Evolutionary conservation across 805 yeast genomes (phyloP).

Genomic region (Teunomyces funiuensis): DNA sequence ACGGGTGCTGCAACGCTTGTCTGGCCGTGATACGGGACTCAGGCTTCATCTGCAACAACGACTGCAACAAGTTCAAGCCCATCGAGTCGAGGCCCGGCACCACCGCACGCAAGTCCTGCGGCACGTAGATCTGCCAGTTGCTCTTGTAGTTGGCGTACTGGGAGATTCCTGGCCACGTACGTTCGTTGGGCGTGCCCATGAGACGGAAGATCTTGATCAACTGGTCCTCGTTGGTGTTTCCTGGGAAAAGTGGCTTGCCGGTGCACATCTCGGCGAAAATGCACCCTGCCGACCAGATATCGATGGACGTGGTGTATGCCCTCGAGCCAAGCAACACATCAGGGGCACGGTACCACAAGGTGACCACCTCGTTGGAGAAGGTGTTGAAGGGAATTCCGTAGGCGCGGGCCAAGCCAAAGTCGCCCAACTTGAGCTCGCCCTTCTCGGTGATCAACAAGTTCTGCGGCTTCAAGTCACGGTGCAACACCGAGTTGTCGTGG

Average conservation of each 20-base stretch:
- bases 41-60: slow-evolving; percentile 60
- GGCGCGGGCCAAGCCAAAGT: slow-evolving; percentile 95
- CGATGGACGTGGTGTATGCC: slow-evolving; percentile 94
- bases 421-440: slow-evolving; percentile 92
- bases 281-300: slow-evolving; percentile 98
- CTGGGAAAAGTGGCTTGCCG: slow-evolving; percentile 96
- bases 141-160: slow-evolving; percentile 82
- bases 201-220: slow-evolving; percentile 85
- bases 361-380: slow-evolving; percentile 95
- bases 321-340: slow-evolving; percentile 94
- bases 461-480: slow-evolving; percentile 91
- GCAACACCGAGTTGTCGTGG: slow-evolving; percentile 81
- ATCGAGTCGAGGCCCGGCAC: slow-evolving; percentile 68
- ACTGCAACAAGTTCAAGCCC: slow-evolving; percentile 66
- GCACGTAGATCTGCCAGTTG: slow-evolving; percentile 81
- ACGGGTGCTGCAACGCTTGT: slow-evolving; percentile 65
- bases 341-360: slow-evolving; percentile 97
- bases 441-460: slow-evolving; percentile 83
- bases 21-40: slow-evolving; percentile 60
- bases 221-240: slow-evolving; percentile 95
- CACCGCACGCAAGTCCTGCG: slow-evolving; percentile 76
- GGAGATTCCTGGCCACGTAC: slow-evolving; percentile 97
- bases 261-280: slow-evolving; percentile 97
- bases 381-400: slow-evolving; percentile 98
- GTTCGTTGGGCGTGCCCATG: slow-evolving; percentile 95